phyloP scores from a whole-genome alignment of 352 stramenopile genomes.

The Pythium rhizo-oryzae region DNA sequence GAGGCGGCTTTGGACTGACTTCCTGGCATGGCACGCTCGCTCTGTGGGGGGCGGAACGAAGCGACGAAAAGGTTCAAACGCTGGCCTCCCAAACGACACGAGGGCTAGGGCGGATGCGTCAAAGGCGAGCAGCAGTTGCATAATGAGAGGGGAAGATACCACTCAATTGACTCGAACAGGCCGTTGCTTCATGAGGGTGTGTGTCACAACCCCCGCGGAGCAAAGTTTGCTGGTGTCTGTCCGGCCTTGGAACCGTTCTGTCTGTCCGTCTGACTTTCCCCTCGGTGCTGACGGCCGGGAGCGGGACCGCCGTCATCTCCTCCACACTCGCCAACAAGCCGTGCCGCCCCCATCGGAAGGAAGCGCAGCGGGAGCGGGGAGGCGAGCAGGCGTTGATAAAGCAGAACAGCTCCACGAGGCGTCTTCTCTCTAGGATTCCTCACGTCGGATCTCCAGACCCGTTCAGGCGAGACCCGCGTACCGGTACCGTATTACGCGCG shows the following conservation, averaged over 20 bases:
- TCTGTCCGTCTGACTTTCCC: background rate
- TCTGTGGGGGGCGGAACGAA: background rate
- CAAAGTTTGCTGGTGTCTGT: slow-evolving; percentile 1
- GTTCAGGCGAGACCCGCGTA: background rate
- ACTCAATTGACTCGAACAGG: background rate
- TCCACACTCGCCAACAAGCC: slow-evolving; percentile 27
- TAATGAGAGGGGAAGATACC: background rate
- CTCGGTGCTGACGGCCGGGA: background rate
- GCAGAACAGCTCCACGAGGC: background rate
- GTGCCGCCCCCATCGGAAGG: slow-evolving; percentile 7
- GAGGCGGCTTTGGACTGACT: background rate
- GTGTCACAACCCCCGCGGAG: background rate
- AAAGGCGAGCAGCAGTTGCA: background rate
- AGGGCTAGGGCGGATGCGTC: slow-evolving; percentile 8
- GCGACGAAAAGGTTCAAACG: slow-evolving; percentile 3
- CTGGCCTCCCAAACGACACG: slow-evolving; percentile 4
- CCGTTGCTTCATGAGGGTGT: background rate
- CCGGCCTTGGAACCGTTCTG: background rate
- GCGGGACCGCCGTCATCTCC: no score
- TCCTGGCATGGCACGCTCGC: background rate
- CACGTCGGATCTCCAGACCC: background rate
- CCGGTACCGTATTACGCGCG: background rate
- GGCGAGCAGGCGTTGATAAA: background rate
- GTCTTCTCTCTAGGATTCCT: background rate
- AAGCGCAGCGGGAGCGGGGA: slow-evolving; percentile 1